phyloP scores from a whole-genome alignment of 768 basidiomycete species.

The Calocybe cyanea region DNA sequence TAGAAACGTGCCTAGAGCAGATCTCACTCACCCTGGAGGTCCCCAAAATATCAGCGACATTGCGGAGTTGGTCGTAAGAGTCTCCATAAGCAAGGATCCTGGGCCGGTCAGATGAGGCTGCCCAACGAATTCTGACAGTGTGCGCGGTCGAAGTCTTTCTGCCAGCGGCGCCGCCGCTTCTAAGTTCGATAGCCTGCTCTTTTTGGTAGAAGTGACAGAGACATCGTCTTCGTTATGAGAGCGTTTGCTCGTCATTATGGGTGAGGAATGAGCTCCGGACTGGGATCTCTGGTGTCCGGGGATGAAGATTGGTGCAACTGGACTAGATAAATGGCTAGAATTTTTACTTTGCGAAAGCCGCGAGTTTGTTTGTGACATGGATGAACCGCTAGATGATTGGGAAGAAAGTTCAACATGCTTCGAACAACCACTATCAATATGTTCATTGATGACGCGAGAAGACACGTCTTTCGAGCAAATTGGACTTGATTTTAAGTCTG shows the following conservation, averaged over 20 bases:
- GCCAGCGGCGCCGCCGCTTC: slow-evolving; percentile 53
- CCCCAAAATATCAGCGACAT: slow-evolving; percentile 75
- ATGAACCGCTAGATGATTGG: slow-evolving; percentile 11
- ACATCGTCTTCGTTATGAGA: slow-evolving; percentile 12
- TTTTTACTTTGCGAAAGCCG: slow-evolving; percentile 10
- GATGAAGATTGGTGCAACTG: slow-evolving; percentile 41
- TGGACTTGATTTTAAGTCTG: slow-evolving; percentile 33
- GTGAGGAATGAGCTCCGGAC: slow-evolving; percentile 8
- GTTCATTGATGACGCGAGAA: slow-evolving; percentile 42
- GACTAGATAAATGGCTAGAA: slow-evolving; percentile 16
- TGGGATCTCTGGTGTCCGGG: slow-evolving; percentile 17
- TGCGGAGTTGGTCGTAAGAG: slow-evolving; percentile 45
- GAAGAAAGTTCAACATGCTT: slow-evolving; percentile 14
- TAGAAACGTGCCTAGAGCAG: not conserved
- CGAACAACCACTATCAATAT: slow-evolving; percentile 47
- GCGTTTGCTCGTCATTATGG: slow-evolving; percentile 14
- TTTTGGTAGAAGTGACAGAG: slow-evolving; percentile 14
- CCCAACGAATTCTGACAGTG: slow-evolving; percentile 66
- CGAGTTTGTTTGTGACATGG: slow-evolving; percentile 3
- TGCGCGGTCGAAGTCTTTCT: slow-evolving; percentile 65
- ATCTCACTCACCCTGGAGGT: slow-evolving; percentile 54
- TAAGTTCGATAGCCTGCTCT: slow-evolving; percentile 14
- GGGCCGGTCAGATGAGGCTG: slow-evolving; percentile 60
- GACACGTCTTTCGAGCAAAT: slow-evolving; percentile 42
- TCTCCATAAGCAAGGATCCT: slow-evolving; percentile 51